These are phyloP conservation scores for Lodderomyces margitis DNA, from an alignment of 1,139 yeast genomes.

Conservation along the genomic window DNA sequence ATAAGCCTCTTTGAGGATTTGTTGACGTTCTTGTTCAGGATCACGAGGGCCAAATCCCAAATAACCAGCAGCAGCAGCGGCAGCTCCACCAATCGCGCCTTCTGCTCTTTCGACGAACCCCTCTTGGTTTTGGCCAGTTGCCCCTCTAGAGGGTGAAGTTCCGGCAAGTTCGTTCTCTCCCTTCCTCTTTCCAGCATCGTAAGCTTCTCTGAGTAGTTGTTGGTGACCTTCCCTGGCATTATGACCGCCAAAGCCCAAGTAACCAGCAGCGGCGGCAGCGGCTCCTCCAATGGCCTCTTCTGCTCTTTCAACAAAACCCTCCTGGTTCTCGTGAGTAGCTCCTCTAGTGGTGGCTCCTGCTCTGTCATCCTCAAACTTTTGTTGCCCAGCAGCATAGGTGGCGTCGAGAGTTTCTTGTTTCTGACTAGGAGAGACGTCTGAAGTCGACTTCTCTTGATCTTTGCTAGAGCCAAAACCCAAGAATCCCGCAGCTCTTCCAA, in stretches of 20 bases:
- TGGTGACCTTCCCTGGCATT: background rate
- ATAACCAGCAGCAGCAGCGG: slow-evolving; percentile 13
- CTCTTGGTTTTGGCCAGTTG: slow-evolving; percentile 3
- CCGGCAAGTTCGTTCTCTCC: slow-evolving; percentile 8
- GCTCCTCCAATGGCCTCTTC: slow-evolving; percentile 11
- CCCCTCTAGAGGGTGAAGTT: background rate
- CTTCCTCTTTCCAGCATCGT: slow-evolving; percentile 5
- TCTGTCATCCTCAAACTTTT: slow-evolving; percentile 4
- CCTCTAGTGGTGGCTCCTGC: slow-evolving; percentile 9
- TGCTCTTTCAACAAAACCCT: slow-evolving; percentile 7
- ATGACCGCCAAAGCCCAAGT: slow-evolving; percentile 11
- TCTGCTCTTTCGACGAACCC: slow-evolving; percentile 6
- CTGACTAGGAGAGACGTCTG: background rate
- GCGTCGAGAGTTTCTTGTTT: slow-evolving; percentile 4
- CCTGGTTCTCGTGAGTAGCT: slow-evolving; percentile 1
- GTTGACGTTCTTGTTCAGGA: slow-evolving; percentile 10
- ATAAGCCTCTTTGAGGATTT: slow-evolving; percentile 16
- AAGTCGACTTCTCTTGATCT: background rate
- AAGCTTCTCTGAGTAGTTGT: slow-evolving; percentile 3
- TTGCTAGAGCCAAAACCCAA: slow-evolving; percentile 7
- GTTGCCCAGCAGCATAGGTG: slow-evolving; percentile 6
- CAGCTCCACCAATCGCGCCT: slow-evolving; percentile 13
- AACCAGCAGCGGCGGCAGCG: slow-evolving; percentile 10
- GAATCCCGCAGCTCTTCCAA: slow-evolving; percentile 8
- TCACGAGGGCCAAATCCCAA: slow-evolving; percentile 7